Evolutionary conservation across 805 yeast genomes (phyloP).

Genomic region (Starmerella floricola): DNA sequence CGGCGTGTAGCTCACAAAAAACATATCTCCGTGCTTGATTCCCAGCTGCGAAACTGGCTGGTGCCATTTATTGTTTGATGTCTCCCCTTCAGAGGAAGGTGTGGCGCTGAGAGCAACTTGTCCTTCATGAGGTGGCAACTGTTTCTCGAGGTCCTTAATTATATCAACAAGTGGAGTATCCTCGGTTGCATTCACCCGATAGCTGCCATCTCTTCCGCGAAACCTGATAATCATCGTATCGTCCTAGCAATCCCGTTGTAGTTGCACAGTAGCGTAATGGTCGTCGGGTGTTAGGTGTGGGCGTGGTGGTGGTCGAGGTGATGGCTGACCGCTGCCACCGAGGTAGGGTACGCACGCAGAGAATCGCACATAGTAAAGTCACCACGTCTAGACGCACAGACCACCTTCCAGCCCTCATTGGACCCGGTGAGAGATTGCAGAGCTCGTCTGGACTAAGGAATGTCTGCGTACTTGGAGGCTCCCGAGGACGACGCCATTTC

Average conservation of each 20-base stretch:
- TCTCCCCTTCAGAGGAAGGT: constrained; percentile 37
- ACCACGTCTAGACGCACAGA: no score
- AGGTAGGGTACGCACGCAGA: no score
- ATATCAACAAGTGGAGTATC: constrained; percentile 36
- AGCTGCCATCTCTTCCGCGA: constrained; percentile 73
- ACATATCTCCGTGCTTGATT: constrained; percentile 45
- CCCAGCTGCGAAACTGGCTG: constrained; percentile 29
- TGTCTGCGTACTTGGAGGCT: constrained; percentile 10
- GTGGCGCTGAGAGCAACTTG: constrained; percentile 32
- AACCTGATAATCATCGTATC: constrained; percentile 51
- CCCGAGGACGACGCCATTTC: constrained; percentile 34
- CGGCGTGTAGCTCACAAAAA: constrained; percentile 34
- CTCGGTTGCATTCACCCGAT: constrained; percentile 46
- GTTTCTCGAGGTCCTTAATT: constrained; percentile 27
- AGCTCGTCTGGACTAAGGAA: background rate
- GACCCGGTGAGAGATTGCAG: no score
- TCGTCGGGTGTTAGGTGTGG: background rate
- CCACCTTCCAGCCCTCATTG: no score
- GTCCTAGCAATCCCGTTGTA: no score
- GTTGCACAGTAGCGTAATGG: no score
- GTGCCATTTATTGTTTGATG: constrained; percentile 29
- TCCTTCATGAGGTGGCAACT: constrained; percentile 30
- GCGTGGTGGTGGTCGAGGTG: background rate
- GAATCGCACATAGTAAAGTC: no score
- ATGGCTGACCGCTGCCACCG: no score